Base-by-base conservation (phyloP, 2,329 filamentous ascomycete species). In the Huntiella bhutanensis region DNA sequence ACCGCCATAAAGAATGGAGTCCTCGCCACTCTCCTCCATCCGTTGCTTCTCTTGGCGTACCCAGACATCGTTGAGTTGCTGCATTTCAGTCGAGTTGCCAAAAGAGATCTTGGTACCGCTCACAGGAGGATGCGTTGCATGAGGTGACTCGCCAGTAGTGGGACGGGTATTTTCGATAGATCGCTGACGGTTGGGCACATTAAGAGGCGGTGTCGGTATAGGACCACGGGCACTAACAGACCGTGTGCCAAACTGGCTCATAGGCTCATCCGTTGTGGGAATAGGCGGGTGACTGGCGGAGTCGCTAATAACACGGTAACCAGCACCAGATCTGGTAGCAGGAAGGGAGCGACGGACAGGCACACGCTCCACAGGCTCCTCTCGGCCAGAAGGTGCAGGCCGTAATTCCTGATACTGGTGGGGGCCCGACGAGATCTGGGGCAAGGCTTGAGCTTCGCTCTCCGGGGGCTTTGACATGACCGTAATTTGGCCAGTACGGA, bases 1-100 rank as follows among this genome's bases (percentile, higher is more conserved):
- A 17, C 73, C 74, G 19, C 65, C 64, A 53, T 73, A 68, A 12
- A 73, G 68, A 58, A 73, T 78, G 46, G 68, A 66, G 16, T 75
- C 69, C 12, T 75, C 65, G 2, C 59, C 63, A 4, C 41, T 45
- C 7, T 43, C 15, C 5, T 22, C 33, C 11, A 41, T 33, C 5
- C 41, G 44, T 13, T 44, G 41, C 1, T 36, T 37, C 15, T 45
- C 45, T 2, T 22, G 39, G 37, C 43, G 37, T 6, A 32, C 41
- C 45, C 45, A 50, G 16, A 15, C 28, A 12, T 47, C 37, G 11
- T 41, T 45, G 6, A 43, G 12, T 4, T 36, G 35, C 5, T 41
- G 42, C 16, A 44, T 10, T 8, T 49, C 47, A 12, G 28, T 34
- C 4, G 32, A 17, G 4, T 41, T 38, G 11, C 28, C 41, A 17